Base-by-base conservation (phyloP, 768 basidiomycete genomes). In the Macrolepiota fuliginosa region DNA sequence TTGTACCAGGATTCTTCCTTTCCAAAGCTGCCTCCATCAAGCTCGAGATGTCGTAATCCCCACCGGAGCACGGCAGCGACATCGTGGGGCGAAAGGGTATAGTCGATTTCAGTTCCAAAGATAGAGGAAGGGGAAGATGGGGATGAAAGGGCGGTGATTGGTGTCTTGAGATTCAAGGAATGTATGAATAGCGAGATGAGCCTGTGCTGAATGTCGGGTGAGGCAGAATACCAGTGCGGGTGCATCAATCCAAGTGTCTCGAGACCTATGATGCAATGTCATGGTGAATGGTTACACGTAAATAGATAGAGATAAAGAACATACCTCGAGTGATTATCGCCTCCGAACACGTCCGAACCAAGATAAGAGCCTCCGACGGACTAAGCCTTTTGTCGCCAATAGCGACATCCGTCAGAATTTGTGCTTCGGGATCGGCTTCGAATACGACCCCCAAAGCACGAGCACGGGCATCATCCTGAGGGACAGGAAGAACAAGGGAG, bases 191-290 rank as follows among this genome's bases (percentile, higher is more conserved):
- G 81, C 17, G 89, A 89, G 59, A 92, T 84, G 35, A 93, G 84
- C 62, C 70, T 76, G 59, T 77, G 85, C 71, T 93, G 91, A n/a
- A 81, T 73, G 10, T 84, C 82, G 7, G 84, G 83, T 5, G 89
- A 91, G 9, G 91, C 80, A 42, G 90, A 87, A 70, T 89, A 80
- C 91, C 89, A 93, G 70, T 92, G 88, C 4, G 92, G 90, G 67
- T 89, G 89, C 89, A 93, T 93, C 50, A 93, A 79, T 19, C 91
- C 92, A 50, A 90, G 85, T 3, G 88, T 86, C 70, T 92, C 90
- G 54, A 92, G 78, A n/a, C 91, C 91, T 92, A 12, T 63, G 59
- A 45, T 63, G 65, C 42, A 37, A 50, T 53, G 37, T 3, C 35
- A 39, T 50, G 55, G 63, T 55, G 19, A 46, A 37, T 56, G 35